Base-by-base conservation (phyloP, 2,329 filamentous ascomycete genomes). In the Salinomyces thailandicus region DNA sequence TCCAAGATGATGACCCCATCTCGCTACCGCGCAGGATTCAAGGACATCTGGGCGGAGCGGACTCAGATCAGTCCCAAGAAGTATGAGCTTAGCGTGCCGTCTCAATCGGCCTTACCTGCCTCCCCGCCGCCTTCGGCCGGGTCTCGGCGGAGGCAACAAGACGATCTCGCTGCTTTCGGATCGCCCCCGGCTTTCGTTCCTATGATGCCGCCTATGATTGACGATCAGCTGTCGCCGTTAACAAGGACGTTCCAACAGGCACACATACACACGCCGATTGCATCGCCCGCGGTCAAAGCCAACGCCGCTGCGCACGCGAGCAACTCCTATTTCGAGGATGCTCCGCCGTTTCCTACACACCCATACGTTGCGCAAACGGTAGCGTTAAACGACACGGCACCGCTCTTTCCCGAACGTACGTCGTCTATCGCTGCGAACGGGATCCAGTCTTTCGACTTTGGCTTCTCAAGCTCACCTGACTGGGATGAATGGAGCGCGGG, bases 1-100 rank as follows among this genome's bases (percentile, higher is more conserved):
- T 62, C 67, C 29, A 73, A 67, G 49, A 69, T 75, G 64, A 72
- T 72, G 64, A 70, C 64, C 47, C 64, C 71, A 27, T 66, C 67
- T 15, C 63, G 67, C 38, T 63, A 61, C 45, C 59, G 59, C 9
- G 47, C 58, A 15, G 58, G 58, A 41, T 66, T 61, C 57, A 63
- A 57, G 54, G 66, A 62, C 50, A 62, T 53, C 54, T 77, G 73
- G 72, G 61, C 64, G 26, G 65, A 71, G 45, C 67, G 70, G 40
- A 61, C 74, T 30, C 66, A 61, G 28, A 43, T 49, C 20, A 47
- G 54, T 37, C 46, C 57, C 15, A 57, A 73, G 39, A 67, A 68
- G 42, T 72, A 73, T 50, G 62, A 62, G 42, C 55, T 73, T 29
- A 64, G 68, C 32, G 54, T 62, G 44, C 59, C 66, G 12, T 57